Evolutionary conservation across 345 rosid genomes (phyloP), one percentile per base, ranked within the genome.

Genomic region (Citrus maxima): DNA sequence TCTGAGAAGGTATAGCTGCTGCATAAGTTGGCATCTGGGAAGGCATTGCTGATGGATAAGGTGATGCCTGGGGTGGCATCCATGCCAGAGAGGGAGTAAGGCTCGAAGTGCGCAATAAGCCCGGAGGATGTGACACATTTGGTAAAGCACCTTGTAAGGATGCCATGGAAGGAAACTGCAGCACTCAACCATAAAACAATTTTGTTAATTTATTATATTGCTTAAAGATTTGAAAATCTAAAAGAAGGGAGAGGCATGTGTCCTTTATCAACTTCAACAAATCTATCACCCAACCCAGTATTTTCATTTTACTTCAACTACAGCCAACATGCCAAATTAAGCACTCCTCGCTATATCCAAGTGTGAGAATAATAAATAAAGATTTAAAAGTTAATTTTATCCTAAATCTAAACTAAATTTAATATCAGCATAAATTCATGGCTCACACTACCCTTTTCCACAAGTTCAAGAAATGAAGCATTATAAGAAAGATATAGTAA

Each of bases 101-200:
- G 71, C 88, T 73, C 49, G 93, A 79, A 66, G 89, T 49, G 76
- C 12, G 89, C 73, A 80, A 74, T 35, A 87, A 67, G 55, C 89
- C 85, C 10, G 88, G 74, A 82, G 89, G 80, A 12, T 89, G 88
- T 70, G 89, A 82, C 73, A 82, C 58, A 80, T 80, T 87, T 63
- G 90, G 94, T 75, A 92, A 77, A 69, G 92, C 92, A 79, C 91
- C 82, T 85, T 90, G 95, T 75, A 90, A 79, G 72, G 97, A 65
- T 27, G 80, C 83, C 93, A 94, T 86, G 72, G 96, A 88, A 85
- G 96, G 97, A 82, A 94, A 96, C 95, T 88, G 78, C 84, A 91
- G n/a, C 76, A 74, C 21, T 73, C 73, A 66, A 79, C 51, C 25
- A 79, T 2, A 78, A 40, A 37, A 24, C 14, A 49, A 61, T 14